phyloP scores from a whole-genome alignment of 306 rosid species.

The Elaeagnus macrophylla region DNA sequence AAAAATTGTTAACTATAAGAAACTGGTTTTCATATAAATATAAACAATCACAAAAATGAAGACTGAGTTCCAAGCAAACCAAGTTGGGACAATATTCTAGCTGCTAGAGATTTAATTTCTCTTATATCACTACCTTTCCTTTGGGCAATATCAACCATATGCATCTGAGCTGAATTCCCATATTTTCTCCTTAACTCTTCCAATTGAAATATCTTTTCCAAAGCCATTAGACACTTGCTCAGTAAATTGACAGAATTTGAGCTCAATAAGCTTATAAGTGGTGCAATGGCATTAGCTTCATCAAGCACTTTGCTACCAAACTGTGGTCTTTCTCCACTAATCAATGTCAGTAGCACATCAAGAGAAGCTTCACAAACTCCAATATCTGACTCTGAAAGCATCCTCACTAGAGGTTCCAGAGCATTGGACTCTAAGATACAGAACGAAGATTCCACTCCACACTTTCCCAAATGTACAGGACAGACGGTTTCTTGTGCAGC shows the following conservation, averaged over 20 bases:
- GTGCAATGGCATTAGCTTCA: constrained; percentile 36
- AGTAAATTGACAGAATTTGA: constrained; percentile 28
- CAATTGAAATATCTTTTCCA: constrained; percentile 40
- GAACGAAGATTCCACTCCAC: constrained; percentile 46
- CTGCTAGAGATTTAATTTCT: constrained; percentile 51
- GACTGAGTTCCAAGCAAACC: constrained; percentile 44
- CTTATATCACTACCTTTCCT: constrained; percentile 33
- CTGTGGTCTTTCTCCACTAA: constrained; percentile 26
- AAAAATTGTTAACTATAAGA: neutral
- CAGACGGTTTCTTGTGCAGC: constrained; percentile 31
- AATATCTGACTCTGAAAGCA: constrained; percentile 41
- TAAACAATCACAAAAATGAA: constrained; percentile 37
- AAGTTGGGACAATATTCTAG: constrained; percentile 46
- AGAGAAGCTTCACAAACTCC: constrained; percentile 50
- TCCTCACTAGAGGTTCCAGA: constrained; percentile 46
- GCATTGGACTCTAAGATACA: constrained; percentile 51
- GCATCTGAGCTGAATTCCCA: constrained; percentile 36
- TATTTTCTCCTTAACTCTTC: constrained; percentile 33
- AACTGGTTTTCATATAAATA: neutral
- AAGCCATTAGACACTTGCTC: constrained; percentile 34
- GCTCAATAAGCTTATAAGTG: constrained; percentile 30
- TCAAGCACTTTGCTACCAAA: constrained; percentile 45
- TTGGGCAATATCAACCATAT: constrained; percentile 48
- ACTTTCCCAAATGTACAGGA: constrained; percentile 44
- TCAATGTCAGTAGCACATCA: constrained; percentile 44